A percentile compares a stretch with the other conserved stretches of the same genome.
These are phyloP conservation scores for Pseudoscleropodium purum DNA, from an alignment of 225 moss, liverwort and hornwort species.

Conservation along the genomic window DNA sequence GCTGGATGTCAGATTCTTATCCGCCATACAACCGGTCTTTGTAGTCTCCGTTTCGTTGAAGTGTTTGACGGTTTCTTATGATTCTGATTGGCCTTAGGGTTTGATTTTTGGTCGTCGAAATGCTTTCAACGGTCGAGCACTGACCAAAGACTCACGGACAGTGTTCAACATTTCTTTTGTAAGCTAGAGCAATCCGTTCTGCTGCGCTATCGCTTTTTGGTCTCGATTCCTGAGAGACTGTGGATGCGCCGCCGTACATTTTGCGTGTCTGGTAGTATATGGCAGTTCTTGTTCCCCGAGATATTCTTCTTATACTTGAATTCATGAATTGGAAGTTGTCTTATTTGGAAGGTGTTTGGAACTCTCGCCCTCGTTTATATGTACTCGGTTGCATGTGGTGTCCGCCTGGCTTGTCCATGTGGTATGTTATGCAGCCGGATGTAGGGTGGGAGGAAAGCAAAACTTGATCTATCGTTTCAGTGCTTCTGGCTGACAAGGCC, in stretches of 20 bases:
- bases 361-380: neutral
- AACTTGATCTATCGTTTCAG: conserved; percentile 52
- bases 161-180: conserved; percentile 38
- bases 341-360: too few species aligned
- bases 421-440: neutral
- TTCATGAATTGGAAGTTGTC: neutral
- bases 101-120: neutral
- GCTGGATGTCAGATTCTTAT: neutral
- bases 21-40: neutral
- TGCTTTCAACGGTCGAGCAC: conserved; percentile 67
- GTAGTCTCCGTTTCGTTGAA: neutral
- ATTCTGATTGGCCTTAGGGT: neutral
- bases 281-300: neutral
- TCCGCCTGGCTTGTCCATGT: neutral
- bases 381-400: neutral
- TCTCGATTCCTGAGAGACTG: conserved; percentile 22
- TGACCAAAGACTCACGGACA: conserved; percentile 33
- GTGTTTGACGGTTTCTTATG: too few species aligned
- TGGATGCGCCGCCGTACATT: conserved; percentile 17
- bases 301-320: neutral
- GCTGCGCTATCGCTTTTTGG: neutral
- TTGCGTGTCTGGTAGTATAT: too few species aligned
- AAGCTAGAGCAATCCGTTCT: conserved; percentile 48
- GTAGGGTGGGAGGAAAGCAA: conserved; percentile 8
- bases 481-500: conserved; percentile 26